Conservation (phyloP, 257 asterid species). For the Paulownia fortunei region DNA sequence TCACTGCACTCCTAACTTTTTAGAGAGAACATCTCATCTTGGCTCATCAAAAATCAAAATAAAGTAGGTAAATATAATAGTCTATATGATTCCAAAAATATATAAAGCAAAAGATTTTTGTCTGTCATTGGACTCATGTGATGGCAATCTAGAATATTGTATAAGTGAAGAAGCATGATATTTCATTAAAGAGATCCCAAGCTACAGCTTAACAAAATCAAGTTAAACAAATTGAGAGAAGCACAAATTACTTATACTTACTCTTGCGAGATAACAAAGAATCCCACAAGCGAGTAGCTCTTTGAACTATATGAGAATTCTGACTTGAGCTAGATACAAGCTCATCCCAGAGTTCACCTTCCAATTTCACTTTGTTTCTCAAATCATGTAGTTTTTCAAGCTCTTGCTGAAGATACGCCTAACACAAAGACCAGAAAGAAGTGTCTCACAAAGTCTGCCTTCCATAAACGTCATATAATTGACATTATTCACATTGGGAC, state of each 20-base stretch:
- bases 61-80: not conserved
- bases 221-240: slow-evolving; percentile 29
- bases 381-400: slow-evolving; percentile 91
- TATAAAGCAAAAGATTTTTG: not conserved
- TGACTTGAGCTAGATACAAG: slow-evolving; percentile 99
- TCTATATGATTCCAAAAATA: not conserved
- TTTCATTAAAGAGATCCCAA: slow-evolving; percentile 17
- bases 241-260: slow-evolving; percentile 45
- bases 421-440: slow-evolving; percentile 35
- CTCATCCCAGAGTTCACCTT: slow-evolving; percentile 99
- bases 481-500: slow-evolving; percentile 8
- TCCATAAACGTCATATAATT: slow-evolving; percentile 12
- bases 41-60: slow-evolving; percentile 22
- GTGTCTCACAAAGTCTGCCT: slow-evolving; percentile 17
- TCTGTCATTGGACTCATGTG: not conserved
- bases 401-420: slow-evolving; percentile 99
- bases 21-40: slow-evolving; percentile 21
- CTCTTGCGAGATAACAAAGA: slow-evolving; percentile 94
- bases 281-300: slow-evolving; percentile 98
- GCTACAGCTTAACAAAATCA: slow-evolving; percentile 14
- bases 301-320: slow-evolving; percentile 97
- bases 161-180: not conserved
- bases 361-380: slow-evolving; percentile 94
- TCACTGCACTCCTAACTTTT: not conserved
- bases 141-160: slow-evolving; percentile 1